These are phyloP conservation scores for Withania somnifera DNA, from an alignment of 305 asterid species.

Conservation along the genomic window DNA sequence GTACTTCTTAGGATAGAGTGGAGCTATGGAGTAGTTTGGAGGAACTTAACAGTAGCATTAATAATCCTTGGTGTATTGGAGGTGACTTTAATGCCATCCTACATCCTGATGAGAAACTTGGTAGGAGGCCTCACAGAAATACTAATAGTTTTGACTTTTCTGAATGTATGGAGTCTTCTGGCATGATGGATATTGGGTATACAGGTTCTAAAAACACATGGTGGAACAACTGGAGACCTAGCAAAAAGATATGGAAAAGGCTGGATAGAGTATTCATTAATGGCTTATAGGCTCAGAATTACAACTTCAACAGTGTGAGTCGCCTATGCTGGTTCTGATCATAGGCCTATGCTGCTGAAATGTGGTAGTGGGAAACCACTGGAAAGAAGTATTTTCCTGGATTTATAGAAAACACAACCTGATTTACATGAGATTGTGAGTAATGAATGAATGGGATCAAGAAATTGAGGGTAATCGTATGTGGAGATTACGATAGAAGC, in stretches of 20 bases:
- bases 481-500: too few relatives aligned
- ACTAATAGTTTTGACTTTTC: background rate
- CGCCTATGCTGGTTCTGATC: too few relatives aligned
- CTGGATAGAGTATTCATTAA: background rate
- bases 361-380: background rate
- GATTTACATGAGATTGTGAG: background rate
- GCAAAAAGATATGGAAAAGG: background rate
- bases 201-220: background rate
- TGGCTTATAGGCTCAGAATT: too few relatives aligned
- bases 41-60: background rate
- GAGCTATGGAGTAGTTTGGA: background rate
- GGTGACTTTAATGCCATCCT: background rate
- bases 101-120: background rate
- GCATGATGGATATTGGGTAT: background rate
- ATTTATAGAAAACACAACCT: background rate
- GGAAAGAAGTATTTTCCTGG: background rate
- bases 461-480: too few relatives aligned
- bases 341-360: too few relatives aligned
- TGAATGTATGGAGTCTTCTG: background rate
- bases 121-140: too few relatives aligned
- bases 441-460: too few relatives aligned
- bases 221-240: background rate
- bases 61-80: background rate
- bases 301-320: too few relatives aligned
- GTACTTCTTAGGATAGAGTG: background rate